Conservation (phyloP, 2,329 filamentous ascomycete species). For the Fusarium sp. region DNA sequence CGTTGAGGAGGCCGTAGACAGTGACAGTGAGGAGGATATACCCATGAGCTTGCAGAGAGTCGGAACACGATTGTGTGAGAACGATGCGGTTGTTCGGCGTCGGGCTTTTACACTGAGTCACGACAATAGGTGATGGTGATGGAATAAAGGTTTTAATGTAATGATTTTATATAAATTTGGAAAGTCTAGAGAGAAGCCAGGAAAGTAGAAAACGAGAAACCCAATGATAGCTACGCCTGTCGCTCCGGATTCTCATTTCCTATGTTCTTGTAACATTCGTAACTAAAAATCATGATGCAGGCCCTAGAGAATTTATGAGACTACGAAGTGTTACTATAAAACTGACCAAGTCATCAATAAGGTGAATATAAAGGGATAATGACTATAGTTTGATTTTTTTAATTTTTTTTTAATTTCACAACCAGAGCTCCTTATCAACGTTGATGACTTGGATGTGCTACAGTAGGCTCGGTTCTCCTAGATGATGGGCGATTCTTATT, state of each 20-base stretch:
- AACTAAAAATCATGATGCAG: not conserved
- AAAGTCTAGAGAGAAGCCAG: not conserved
- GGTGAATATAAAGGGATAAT: not conserved
- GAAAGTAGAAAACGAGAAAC: not conserved
- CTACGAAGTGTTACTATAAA: not conserved
- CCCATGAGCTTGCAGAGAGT: constrained; percentile 61
- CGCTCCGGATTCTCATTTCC: not conserved
- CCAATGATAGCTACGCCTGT: not conserved
- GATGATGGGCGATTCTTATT: not conserved
- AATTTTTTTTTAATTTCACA: not conserved
- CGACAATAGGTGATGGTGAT: constrained; percentile 20
- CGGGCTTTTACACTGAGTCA: constrained; percentile 39
- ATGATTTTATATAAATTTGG: not conserved
- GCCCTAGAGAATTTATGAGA: not conserved
- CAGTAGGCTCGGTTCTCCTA: not conserved
- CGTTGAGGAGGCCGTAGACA: constrained; percentile 36
- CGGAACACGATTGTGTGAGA: constrained; percentile 51
- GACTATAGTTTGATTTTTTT: no score
- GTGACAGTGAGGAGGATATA: constrained; percentile 50
- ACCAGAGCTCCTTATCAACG: not conserved
- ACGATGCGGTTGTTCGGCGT: constrained; percentile 45
- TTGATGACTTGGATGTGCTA: not conserved
- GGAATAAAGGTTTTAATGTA: not conserved
- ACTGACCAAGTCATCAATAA: not conserved
- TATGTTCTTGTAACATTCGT: not conserved